A percentile compares a stretch with the other conserved stretches of the same genome.
Conservation (phyloP, 2,329 filamentous ascomycete species). For the Ascochyta koolunga region DNA sequence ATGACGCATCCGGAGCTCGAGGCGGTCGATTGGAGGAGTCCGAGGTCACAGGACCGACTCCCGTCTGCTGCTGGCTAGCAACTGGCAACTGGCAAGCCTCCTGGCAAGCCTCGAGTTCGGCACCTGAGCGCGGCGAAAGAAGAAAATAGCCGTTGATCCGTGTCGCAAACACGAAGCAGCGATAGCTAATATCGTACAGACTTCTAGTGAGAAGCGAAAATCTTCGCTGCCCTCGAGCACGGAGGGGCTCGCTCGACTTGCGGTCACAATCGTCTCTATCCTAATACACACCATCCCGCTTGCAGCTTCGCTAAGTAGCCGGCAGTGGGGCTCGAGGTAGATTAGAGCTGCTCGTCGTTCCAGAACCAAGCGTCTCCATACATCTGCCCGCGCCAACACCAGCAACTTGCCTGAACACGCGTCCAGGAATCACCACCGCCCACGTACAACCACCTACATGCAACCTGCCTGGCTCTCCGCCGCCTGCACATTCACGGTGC, state of each 20-base stretch:
- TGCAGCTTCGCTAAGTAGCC: conserved; percentile 12
- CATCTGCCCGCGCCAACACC: neutral
- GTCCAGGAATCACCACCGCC: neutral
- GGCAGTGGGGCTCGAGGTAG: neutral
- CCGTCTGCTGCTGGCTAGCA: neutral
- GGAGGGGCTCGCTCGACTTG: conserved; percentile 15
- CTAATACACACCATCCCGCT: conserved; percentile 5
- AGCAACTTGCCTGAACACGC: neutral
- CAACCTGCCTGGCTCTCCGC: too few species aligned
- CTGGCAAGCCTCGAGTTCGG: too few species aligned
- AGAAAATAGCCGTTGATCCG: neutral
- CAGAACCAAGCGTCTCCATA: conserved; percentile 13
- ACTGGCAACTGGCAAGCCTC: too few species aligned
- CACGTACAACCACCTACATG: neutral
- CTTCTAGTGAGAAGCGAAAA: neutral
- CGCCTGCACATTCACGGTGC: too few species aligned
- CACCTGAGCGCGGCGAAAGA: too few species aligned
- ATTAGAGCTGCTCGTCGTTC: conserved; percentile 1
- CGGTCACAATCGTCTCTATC: conserved; percentile 6
- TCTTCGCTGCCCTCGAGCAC: conserved; percentile 4
- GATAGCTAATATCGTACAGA: too few species aligned
- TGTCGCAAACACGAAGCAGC: neutral
- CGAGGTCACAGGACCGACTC: conserved; percentile 23
- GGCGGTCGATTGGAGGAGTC: conserved; percentile 24
- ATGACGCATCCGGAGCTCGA: conserved; percentile 39